Base-by-base conservation (phyloP, 371 early-diverging fungal species). In the Funneliformis caledonium region DNA sequence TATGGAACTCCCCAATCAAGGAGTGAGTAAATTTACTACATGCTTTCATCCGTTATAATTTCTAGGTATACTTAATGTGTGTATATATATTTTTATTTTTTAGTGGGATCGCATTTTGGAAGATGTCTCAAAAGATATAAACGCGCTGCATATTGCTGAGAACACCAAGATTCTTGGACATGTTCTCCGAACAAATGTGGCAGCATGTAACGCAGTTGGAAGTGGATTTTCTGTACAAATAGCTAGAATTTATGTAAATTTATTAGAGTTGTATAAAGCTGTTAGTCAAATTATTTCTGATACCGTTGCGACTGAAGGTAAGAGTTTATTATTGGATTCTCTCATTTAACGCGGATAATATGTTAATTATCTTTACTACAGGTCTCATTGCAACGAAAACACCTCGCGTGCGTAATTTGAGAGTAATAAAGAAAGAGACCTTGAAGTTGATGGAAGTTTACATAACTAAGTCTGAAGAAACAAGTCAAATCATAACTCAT, bases 381-480 rank as follows among this genome's bases (percentile, higher is more conserved):
- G 91, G 93, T 2, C 84, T 87, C 43, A 88, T 98, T 85, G 98
- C 97, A 5, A 93, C 97, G 14, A 93, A 94, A 77, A 96, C 97
- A 8, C 98, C 98, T 50, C 91, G 92, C 60, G 94, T 98, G 16
- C 94, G 98, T 59, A 95, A 94, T 42, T 87, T 96, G 88, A 89
- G 98, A 80, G 93, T 96, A 7, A 94, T 99, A 85, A 98, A 98
- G 87, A 97, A 97, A 85, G 98, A 99, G 85, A 90, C 95, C 26
- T 86, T 99, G 81, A 91, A 92, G 69, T 85, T 99, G 82, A 89
- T 98, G 50, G 96, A 97, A 76, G 91, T 91, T 6, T 99, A 95
- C 81, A 90, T 98, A 82, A 89, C 86, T 78, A 92, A 91, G 78
- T 94, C 96, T 1, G 94, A 94, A 37, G 96, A 98, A 83, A 83